Evolutionary conservation across 2,329 filamentous ascomycete species (phyloP).

Genomic region (Sordariomycetes sp.): DNA sequence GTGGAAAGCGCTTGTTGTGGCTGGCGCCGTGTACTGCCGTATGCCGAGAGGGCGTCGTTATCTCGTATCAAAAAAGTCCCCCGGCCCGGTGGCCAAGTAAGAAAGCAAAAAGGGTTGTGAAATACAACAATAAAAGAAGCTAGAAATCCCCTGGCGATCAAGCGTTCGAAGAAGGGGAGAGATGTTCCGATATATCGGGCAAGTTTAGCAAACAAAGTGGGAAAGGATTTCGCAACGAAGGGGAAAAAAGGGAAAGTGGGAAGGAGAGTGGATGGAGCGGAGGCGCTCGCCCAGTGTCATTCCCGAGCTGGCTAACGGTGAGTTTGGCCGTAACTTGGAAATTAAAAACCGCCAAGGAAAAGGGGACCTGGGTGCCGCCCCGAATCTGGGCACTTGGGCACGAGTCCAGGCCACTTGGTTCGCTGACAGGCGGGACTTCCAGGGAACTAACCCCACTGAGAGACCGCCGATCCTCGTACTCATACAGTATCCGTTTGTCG

Average conservation of each 20-base stretch:
- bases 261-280: neutral
- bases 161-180: neutral
- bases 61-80: neutral
- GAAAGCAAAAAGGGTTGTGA: neutral
- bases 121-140: neutral
- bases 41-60: neutral
- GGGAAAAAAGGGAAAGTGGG: neutral
- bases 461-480: too few species aligned
- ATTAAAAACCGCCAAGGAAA: neutral
- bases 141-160: neutral
- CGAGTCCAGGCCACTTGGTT: too few species aligned
- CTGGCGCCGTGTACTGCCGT: neutral
- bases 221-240: neutral
- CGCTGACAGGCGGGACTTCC: too few species aligned
- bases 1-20: neutral
- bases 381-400: too few species aligned
- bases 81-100: neutral
- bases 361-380: too few species aligned
- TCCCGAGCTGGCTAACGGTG: too few species aligned
- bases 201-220: neutral
- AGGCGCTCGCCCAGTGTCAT: neutral
- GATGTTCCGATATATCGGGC: neutral
- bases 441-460: too few species aligned
- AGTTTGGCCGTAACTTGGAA: neutral
- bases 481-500: too few species aligned